Base-by-base conservation (phyloP, 2,329 filamentous ascomycete genomes). In the Botryosphaeria dothidea region DNA sequence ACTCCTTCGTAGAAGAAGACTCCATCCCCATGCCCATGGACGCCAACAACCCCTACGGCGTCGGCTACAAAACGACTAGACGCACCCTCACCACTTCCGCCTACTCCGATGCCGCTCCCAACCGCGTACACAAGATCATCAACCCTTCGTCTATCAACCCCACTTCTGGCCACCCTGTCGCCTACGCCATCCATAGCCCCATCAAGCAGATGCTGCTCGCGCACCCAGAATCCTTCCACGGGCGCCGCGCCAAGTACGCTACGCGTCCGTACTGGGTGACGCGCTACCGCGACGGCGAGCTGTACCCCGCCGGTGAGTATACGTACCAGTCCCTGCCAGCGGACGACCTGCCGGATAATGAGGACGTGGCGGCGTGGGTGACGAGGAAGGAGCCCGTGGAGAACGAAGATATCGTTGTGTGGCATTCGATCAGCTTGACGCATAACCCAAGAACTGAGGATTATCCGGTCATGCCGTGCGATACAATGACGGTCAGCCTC, bases 131-230 rank as follows among this genome's bases (percentile, higher is more conserved):
- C 66, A 82, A 82, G 66, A 72, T 86, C 41, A 79, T 85, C 68
- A 85, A 84, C 66, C 70, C 77, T 7, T 71, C 68, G 15, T 78
- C 78, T 67, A 77, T 73, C 62, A 86, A 86, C 66, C 70, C 71
- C 1, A 74, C 84, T 25, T 84, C 82, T 8, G 81, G 82, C n/a
- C 81, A 79, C 65, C 79, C 79, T 6, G 77, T 85, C 0, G 83
- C 77, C 0, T 86, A 84, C 73, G 84, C 83, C 69, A 74, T 86
- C 34, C 67, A 78, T 3, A 80, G 82, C 8, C 68, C 61, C 4
- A 66, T 69, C 43, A 71, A 68, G 62, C 73, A 74, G 49, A 66
- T 70, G 65, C 60, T 74, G 3, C 70, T 74, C 8, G 68, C 72
- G 1, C 68, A 72, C 56, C 67, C 68, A 1, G 54, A 60, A 1